phyloP scores from a whole-genome alignment of 305 asterid genomes.

The Fraxinus albicans region DNA sequence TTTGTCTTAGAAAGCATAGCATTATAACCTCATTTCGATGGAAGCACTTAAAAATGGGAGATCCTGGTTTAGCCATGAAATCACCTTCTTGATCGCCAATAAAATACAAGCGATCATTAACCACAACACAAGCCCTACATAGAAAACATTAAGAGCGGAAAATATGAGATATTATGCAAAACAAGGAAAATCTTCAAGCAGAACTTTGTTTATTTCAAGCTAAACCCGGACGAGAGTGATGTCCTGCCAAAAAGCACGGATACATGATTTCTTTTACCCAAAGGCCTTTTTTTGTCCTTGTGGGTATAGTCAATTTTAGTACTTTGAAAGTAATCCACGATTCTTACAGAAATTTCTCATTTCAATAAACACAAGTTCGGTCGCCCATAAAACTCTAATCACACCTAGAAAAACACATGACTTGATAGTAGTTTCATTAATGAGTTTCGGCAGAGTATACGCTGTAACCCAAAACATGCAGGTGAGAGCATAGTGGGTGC shows the following conservation, averaged over 20 bases:
- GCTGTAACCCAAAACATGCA: neutral
- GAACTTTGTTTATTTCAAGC: neutral
- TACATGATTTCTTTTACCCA: neutral
- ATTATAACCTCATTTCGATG: constrained; percentile 69
- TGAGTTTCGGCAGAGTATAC: neutral
- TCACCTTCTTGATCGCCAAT: constrained; percentile 99
- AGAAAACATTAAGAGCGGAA: constrained; percentile 14
- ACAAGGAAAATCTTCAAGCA: constrained; percentile 7
- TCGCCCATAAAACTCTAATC: neutral
- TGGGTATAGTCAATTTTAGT: neutral
- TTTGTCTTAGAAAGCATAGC: constrained; percentile 6
- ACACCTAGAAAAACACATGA: neutral
- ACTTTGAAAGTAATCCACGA: constrained; percentile 9
- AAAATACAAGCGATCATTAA: constrained; percentile 67
- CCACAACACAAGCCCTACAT: constrained; percentile 86
- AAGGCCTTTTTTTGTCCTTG: neutral
- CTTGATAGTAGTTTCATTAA: neutral
- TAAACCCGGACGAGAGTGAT: neutral
- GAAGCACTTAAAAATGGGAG: constrained; percentile 95
- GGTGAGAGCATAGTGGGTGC: neutral
- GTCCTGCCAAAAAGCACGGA: neutral
- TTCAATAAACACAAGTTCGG: neutral
- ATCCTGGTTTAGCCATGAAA: constrained; percentile 99
- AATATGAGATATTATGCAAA: constrained; percentile 4
- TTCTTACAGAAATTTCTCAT: neutral